Evolutionary conservation across 805 yeast species (phyloP).

Genomic region (Lipomyces yamadae): DNA sequence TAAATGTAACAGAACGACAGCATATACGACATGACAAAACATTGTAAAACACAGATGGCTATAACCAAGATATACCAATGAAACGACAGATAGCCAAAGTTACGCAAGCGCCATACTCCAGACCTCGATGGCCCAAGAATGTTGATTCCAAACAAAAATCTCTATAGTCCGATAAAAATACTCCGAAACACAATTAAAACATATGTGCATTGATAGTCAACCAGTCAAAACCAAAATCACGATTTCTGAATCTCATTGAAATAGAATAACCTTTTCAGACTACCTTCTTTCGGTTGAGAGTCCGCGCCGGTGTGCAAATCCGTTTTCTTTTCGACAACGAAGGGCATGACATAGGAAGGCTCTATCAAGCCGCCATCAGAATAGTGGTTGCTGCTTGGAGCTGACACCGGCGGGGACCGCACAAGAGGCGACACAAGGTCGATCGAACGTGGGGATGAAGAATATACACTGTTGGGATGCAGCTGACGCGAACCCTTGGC

Average conservation of each 20-base stretch:
- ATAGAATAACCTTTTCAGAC: conserved; percentile 19
- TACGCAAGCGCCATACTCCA: neutral
- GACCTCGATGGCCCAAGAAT: neutral
- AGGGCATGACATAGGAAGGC: conserved; percentile 21
- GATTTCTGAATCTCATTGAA: conserved; percentile 18
- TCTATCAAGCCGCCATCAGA: neutral
- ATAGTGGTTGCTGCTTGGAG: neutral
- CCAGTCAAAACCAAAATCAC: neutral
- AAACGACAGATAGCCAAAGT: neutral
- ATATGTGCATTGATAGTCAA: neutral
- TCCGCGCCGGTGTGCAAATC: neutral
- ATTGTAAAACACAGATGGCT: neutral
- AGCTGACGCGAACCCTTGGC: conserved; percentile 19
- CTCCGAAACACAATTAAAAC: neutral
- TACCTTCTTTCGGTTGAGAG: conserved; percentile 12
- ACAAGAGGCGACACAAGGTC: conserved; percentile 21
- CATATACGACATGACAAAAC: neutral
- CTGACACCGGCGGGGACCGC: conserved; percentile 10
- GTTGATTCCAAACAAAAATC: neutral
- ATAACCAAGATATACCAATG: conserved; percentile 1
- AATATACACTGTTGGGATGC: conserved; percentile 23
- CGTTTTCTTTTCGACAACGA: conserved; percentile 7
- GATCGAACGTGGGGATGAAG: conserved; percentile 29
- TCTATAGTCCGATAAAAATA: neutral
- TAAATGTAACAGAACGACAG: neutral